Conservation (phyloP, 805 yeast genomes). For the Wickerhamiella australiensis region DNA sequence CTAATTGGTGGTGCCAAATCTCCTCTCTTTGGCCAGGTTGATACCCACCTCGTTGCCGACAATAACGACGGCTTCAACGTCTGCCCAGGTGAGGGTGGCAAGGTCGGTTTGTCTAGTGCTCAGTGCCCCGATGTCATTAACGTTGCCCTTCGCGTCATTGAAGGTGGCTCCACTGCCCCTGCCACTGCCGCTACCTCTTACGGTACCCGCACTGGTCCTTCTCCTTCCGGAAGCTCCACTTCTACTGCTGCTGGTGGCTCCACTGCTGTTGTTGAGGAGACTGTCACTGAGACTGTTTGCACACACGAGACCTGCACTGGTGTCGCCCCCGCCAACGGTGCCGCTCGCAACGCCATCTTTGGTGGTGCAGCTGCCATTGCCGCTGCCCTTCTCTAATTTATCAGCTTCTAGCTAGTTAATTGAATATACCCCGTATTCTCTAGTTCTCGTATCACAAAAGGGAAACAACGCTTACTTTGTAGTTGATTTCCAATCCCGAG, state of each 20-base stretch:
- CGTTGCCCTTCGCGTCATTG: not conserved
- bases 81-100: not conserved
- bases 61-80: not conserved
- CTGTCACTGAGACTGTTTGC: conserved; percentile 11
- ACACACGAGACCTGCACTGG: conserved; percentile 10
- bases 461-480: too few species aligned
- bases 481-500: too few species aligned
- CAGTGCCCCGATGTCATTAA: not conserved
- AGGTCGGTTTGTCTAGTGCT: not conserved
- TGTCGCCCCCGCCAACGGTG: conserved; percentile 9
- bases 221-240: not conserved
- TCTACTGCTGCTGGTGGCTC: conserved; percentile 1
- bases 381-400: conserved; percentile 9
- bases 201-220: not conserved
- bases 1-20: not conserved
- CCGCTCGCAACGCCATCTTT: conserved; percentile 8
- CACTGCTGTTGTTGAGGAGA: conserved; percentile 5
- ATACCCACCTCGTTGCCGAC: not conserved
- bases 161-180: not conserved
- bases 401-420: too few species aligned
- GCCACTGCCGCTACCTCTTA: not conserved
- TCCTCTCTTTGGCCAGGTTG: not conserved
- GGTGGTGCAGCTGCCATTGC: conserved; percentile 9
- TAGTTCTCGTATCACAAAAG: too few species aligned
- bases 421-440: too few species aligned